These are phyloP conservation scores for Seiridium cupressi DNA, from an alignment of 2,329 filamentous ascomycete genomes.

Conservation along the genomic window DNA sequence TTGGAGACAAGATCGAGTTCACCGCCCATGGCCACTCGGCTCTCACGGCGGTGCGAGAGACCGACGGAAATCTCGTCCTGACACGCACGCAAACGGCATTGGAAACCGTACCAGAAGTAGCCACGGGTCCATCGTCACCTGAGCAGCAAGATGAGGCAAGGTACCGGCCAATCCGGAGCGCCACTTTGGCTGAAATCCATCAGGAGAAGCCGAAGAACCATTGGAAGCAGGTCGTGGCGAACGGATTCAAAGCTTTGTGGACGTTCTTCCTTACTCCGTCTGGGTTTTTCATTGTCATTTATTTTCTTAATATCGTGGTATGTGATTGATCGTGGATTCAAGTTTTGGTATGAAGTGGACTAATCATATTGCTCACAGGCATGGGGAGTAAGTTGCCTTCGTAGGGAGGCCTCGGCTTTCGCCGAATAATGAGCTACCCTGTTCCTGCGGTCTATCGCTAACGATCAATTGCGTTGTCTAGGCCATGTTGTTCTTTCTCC, in stretches of 20 bases:
- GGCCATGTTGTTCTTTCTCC: slow-evolving; percentile 28
- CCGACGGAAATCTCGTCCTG: slow-evolving; percentile 18
- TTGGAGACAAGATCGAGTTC: slow-evolving; percentile 24
- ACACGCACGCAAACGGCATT: neutral
- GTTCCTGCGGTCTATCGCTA: neutral
- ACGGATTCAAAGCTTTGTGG: slow-evolving; percentile 25
- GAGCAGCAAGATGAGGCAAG: neutral
- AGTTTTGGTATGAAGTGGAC: too few relatives aligned
- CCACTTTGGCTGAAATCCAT: slow-evolving; percentile 12
- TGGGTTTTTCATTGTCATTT: slow-evolving; percentile 27
- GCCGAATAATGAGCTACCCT: too few relatives aligned
- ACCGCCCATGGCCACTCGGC: slow-evolving; percentile 26
- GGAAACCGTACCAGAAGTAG: neutral
- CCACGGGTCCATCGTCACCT: neutral
- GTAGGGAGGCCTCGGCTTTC: neutral
- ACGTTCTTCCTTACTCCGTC: slow-evolving; percentile 25
- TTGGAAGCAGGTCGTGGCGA: slow-evolving; percentile 20
- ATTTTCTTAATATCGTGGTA: slow-evolving; percentile 28
- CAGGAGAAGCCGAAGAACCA: slow-evolving; percentile 19
- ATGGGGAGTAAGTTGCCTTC: slow-evolving; percentile 2
- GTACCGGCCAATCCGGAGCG: slow-evolving; percentile 13
- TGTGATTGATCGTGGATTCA: slow-evolving; percentile 6
- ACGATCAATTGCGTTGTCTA: neutral
- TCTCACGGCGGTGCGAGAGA: slow-evolving; percentile 20
- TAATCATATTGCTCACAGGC: neutral